phyloP scores from a whole-genome alignment of 108 stramenopile genomes.

The Parietichytrium sp. region DNA sequence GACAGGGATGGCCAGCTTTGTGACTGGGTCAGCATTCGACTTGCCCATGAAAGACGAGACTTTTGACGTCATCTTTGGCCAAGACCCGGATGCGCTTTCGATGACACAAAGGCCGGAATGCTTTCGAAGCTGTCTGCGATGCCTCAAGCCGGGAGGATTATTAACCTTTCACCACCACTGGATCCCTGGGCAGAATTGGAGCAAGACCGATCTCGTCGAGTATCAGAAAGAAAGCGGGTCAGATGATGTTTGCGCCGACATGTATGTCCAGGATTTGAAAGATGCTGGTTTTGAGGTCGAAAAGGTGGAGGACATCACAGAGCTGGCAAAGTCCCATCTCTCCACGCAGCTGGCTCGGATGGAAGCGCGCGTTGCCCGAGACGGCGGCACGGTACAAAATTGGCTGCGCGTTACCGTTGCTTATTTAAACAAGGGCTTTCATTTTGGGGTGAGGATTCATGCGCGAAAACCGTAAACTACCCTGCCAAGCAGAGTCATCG shows the following conservation, averaged over 20 bases:
- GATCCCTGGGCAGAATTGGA: conserved; percentile 8
- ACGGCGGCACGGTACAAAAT: not conserved
- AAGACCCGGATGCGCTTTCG: conserved; percentile 23
- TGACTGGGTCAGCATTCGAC: conserved; percentile 15
- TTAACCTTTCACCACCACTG: conserved; percentile 34
- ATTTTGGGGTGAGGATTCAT: not conserved
- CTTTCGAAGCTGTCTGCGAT: not conserved
- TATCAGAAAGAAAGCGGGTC: not conserved
- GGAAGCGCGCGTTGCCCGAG: not conserved
- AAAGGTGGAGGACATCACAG: not conserved
- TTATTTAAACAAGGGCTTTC: conserved; percentile 1
- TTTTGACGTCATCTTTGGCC: conserved; percentile 13
- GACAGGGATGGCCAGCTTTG: not conserved
- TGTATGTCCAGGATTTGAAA: not conserved
- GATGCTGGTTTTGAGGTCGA: conserved; percentile 5
- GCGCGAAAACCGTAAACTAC: conserved; percentile 34
- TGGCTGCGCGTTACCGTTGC: not conserved
- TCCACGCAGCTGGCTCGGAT: not conserved
- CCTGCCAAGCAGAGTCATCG: too few relatives aligned
- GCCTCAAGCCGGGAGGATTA: not conserved
- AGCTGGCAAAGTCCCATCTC: not conserved
- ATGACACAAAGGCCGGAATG: not conserved
- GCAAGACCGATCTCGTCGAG: not conserved
- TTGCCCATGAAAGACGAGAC: not conserved
- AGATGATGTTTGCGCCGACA: not conserved